A percentile compares a stretch with the other conserved stretches of the same genome.
Evolutionary conservation across 495 filamentous ascomycete genomes (phyloP).

Genomic region (Aspergillus taichungensis): DNA sequence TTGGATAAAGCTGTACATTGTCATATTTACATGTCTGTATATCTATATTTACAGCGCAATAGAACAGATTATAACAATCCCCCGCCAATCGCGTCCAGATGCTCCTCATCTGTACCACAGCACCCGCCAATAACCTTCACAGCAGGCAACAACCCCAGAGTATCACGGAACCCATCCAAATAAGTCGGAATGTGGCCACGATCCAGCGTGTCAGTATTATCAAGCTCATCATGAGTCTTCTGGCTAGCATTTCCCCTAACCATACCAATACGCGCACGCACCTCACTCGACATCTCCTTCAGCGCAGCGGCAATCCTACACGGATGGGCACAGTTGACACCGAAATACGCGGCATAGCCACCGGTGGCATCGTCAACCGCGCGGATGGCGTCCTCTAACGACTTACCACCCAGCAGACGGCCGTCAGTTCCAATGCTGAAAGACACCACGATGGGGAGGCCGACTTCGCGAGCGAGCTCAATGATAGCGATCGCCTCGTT

Average conservation of each 20-base stretch:
- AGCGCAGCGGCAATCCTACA: background rate
- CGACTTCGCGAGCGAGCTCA: background rate
- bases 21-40: too few species aligned
- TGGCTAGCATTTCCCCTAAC: conserved; percentile 1
- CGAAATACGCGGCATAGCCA: conserved; percentile 1
- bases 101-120: conserved; percentile 4
- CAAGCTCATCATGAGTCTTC: conserved; percentile 3
- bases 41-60: too few species aligned
- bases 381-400: conserved; percentile 1
- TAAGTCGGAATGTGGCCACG: conserved; percentile 1
- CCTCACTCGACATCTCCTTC: background rate
- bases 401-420: background rate
- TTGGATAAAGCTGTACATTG: too few species aligned
- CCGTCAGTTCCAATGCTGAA: too few species aligned
- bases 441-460: too few species aligned
- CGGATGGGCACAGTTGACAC: conserved; percentile 2
- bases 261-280: background rate
- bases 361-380: background rate
- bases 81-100: background rate
- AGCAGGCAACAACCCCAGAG: background rate
- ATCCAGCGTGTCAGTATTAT: conserved; percentile 4
- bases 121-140: background rate
- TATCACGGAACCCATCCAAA: background rate
- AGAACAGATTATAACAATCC: too few species aligned
- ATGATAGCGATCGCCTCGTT: background rate